Evolutionary conservation across 495 filamentous ascomycete species (phyloP), one percentile per base, ranked within the genome.

Genomic region (Hypoxylon crocopeplum): DNA sequence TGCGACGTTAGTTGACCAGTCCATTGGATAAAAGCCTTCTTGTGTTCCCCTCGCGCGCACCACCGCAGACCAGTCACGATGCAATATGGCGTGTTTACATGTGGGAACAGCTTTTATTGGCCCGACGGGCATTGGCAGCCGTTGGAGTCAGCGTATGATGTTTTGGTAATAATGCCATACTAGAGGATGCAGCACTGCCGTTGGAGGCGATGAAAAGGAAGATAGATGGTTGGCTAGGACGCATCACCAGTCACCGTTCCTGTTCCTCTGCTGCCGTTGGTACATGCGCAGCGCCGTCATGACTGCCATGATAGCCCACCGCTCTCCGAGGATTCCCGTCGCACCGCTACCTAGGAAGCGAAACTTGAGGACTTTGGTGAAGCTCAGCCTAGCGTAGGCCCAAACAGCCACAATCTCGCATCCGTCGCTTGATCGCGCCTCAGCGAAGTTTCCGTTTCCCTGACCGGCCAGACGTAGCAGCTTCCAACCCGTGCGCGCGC

Each of bases 251-350:
- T 32, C 52, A 15, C 24, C 22, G 32, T 56, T 8, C 36, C 22
- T 50, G n/a, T 50, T 49, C 42, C 48, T 44, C 34, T 41, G 30
- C 8, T 67, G 52, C 21, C 47, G 25, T 40, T 60, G 58, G 27
- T 51, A 64, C 37, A 68, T 56, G 13, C 46, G 48, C 34, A 68
- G 19, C 20, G 59, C 59, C 21, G 59, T 56, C 48, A 64, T 56
- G 7, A 52, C 59, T 16, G 56, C 59, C 64, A 68, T 68, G 34
- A 64, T 48, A 7, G 49, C 40, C 59, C 60, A 68, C 2, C 64
- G 39, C 32, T 48, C 46, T 1, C 64, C 64, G 5, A 68, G 33
- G 0, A 60, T 6, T 11, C 64, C 59, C 5, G 50, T 32, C 1
- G 32, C 55, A 4, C 64, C 64, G 17, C 34, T 68, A 12, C 64